Conservation (phyloP, 805 yeast species). For the Ogataea paradorogensis region DNA sequence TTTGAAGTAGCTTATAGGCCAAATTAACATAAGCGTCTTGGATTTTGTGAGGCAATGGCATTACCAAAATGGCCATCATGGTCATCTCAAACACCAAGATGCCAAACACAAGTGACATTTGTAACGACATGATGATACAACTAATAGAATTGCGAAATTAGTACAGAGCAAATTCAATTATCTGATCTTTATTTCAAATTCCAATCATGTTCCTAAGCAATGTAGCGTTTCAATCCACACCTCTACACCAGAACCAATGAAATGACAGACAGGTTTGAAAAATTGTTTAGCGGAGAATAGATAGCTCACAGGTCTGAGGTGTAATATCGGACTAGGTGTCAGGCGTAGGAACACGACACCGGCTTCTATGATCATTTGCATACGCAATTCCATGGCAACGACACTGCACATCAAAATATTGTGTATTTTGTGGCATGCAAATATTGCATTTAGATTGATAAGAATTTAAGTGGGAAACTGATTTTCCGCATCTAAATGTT, state of each 20-base stretch:
- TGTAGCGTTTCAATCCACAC: neutral
- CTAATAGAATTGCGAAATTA: neutral
- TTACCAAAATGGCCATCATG: conserved; percentile 39
- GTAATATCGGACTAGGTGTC: too few species aligned
- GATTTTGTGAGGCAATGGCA: conserved; percentile 48
- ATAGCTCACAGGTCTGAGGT: too few species aligned
- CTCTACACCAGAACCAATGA: conserved; percentile 6
- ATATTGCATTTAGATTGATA: too few species aligned
- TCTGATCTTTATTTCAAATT: conserved; percentile 1
- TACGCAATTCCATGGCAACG: too few species aligned
- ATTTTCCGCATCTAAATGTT: too few species aligned
- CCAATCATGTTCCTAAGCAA: neutral
- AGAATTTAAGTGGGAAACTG: too few species aligned
- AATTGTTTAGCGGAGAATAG: too few species aligned
- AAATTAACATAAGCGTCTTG: conserved; percentile 37
- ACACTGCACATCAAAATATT: too few species aligned
- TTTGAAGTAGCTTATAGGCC: conserved; percentile 30
- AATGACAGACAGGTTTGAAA: too few species aligned
- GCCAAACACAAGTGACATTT: conserved; percentile 37
- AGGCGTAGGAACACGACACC: too few species aligned
- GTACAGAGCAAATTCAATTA: neutral
- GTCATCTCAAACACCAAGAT: conserved; percentile 45
- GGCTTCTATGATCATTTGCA: too few species aligned
- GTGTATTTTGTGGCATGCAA: too few species aligned
- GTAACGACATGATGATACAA: conserved; percentile 28